phyloP scores from a whole-genome alignment of 1,284 basidiomycete genomes.

The Sporisorium scitamineum region DNA sequence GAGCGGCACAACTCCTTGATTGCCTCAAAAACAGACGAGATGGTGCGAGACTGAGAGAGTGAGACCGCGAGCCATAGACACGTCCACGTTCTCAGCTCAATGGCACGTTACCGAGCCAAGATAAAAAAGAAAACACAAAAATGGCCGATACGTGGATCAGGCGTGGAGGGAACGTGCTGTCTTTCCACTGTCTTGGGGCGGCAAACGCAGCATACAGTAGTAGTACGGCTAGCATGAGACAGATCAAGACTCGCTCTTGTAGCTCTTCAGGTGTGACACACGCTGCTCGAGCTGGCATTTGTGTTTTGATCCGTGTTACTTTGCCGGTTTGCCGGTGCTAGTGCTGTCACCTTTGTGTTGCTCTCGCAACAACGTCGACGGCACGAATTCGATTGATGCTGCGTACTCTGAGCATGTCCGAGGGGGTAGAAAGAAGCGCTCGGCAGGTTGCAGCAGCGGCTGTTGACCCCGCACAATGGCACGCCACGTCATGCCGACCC shows the following conservation, averaged over 20 bases:
- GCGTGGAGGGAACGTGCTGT: neutral
- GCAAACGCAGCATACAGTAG: neutral
- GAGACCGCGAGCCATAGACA: neutral
- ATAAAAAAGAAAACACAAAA: neutral
- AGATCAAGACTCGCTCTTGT: neutral
- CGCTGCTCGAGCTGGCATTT: neutral
- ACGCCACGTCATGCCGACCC: no score
- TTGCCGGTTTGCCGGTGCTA: neutral
- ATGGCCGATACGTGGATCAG: neutral
- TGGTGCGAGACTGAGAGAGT: neutral
- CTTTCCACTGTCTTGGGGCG: neutral
- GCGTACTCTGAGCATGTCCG: no score
- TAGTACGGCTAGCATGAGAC: neutral
- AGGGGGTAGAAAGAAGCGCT: no score
- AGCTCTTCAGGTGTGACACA: neutral
- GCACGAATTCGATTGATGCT: no score
- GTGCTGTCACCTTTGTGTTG: neutral
- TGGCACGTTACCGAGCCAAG: neutral
- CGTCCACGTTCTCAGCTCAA: constrained; percentile 6
- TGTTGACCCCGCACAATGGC: no score
- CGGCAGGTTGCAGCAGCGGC: no score
- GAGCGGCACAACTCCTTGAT: neutral
- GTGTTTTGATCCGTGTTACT: neutral
- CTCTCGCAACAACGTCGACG: neutral
- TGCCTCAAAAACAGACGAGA: neutral